Conservation (phyloP, 768 basidiomycete species). For the Boletus speciosus region DNA sequence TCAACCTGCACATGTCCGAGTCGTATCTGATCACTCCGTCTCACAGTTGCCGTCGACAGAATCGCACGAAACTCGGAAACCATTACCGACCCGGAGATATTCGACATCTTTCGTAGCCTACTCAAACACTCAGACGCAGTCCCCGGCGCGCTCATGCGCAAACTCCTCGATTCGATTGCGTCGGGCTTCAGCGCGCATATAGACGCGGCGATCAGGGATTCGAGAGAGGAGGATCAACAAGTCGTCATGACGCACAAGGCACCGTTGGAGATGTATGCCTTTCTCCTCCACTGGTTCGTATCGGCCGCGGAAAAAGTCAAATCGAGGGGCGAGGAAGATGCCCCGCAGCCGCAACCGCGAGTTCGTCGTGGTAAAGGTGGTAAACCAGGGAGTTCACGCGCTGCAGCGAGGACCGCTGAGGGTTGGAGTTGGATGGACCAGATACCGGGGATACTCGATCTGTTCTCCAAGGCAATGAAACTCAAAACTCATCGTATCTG, state of each 20-base stretch:
- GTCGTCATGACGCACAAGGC: slow-evolving; percentile 58
- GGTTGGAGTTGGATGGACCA: slow-evolving; percentile 78
- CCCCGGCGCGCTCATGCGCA: slow-evolving; percentile 66
- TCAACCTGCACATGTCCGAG: background rate
- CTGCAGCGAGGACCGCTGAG: slow-evolving; percentile 43
- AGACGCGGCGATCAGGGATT: slow-evolving; percentile 65
- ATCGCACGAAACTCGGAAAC: slow-evolving; percentile 74
- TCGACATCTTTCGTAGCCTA: slow-evolving; percentile 79
- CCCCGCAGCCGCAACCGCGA: slow-evolving; percentile 44
- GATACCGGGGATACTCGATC: slow-evolving; percentile 61
- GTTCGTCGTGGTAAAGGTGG: slow-evolving; percentile 58
- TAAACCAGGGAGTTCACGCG: slow-evolving; percentile 41
- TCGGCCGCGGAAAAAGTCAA: slow-evolving; percentile 76
- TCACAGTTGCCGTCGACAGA: slow-evolving; percentile 72
- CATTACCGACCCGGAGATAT: slow-evolving; percentile 62
- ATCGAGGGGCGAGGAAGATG: slow-evolving; percentile 44
- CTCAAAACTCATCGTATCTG: slow-evolving; percentile 79
- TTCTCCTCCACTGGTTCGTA: slow-evolving; percentile 91
- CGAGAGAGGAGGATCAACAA: slow-evolving; percentile 66
- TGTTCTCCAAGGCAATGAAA: slow-evolving; percentile 70
- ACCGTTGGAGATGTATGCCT: slow-evolving; percentile 88
- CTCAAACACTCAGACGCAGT: slow-evolving; percentile 71
- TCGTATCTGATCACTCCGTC: slow-evolving; percentile 9
- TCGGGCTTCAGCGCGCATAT: slow-evolving; percentile 74
- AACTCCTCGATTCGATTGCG: slow-evolving; percentile 81